Evolutionary conservation across 129 eudicot species (phyloP).

Genomic region (Cynara cardunculus): DNA sequence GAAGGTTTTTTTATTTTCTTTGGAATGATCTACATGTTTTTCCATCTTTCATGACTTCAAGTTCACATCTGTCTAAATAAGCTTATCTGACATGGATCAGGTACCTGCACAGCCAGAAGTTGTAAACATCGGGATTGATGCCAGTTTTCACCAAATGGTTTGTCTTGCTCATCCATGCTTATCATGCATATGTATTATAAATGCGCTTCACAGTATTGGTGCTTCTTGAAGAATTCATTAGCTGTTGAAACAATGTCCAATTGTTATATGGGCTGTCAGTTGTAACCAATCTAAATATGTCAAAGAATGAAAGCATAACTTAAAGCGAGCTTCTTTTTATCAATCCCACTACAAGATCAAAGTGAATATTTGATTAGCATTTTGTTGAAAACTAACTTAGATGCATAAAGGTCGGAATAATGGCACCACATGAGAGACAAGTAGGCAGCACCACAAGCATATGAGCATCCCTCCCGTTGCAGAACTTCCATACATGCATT

Average conservation of each 20-base stretch:
- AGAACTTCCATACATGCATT: too few relatives aligned
- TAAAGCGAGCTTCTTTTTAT: not conserved
- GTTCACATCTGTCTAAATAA: not conserved
- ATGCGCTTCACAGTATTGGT: not conserved
- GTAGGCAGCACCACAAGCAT: too few relatives aligned
- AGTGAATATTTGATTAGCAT: not conserved
- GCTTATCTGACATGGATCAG: conserved; percentile 35
- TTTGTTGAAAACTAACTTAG: too few relatives aligned
- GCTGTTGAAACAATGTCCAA: not conserved
- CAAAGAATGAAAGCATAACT: not conserved
- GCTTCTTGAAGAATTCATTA: not conserved
- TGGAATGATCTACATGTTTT: not conserved
- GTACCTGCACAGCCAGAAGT: conserved; percentile 44
- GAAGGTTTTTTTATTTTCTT: conserved; percentile 50
- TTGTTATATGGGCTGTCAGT: not conserved
- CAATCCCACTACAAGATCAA: not conserved
- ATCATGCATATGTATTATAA: not conserved
- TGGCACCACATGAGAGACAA: too few relatives aligned
- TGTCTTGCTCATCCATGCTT: conserved; percentile 10
- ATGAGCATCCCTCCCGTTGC: too few relatives aligned
- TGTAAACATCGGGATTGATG: conserved; percentile 49
- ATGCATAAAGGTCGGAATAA: too few relatives aligned
- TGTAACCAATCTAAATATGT: not conserved
- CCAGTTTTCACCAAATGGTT: conserved; percentile 66
- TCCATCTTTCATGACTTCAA: not conserved